Evolutionary conservation across 805 yeast genomes (phyloP).

Genomic region (Saccharomyces mikatae): DNA sequence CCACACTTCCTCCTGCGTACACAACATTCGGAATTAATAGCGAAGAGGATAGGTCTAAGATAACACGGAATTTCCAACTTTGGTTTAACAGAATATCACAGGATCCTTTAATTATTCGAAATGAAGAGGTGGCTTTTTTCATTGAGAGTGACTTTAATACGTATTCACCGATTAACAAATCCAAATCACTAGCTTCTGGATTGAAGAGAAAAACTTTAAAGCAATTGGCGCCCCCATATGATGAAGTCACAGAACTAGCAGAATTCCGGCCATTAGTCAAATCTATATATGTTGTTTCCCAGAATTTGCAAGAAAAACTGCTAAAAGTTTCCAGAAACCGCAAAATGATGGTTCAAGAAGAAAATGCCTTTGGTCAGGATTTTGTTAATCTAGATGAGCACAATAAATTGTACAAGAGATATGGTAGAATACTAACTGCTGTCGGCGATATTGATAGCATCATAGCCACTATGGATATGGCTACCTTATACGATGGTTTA

Average conservation of each 20-base stretch:
- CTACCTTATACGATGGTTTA: constrained; percentile 69
- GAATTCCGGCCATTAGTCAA: constrained; percentile 83
- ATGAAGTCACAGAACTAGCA: constrained; percentile 71
- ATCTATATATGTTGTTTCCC: constrained; percentile 53
- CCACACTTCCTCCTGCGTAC: constrained; percentile 68
- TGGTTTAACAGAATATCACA: constrained; percentile 74
- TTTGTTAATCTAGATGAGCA: constrained; percentile 25
- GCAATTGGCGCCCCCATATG: constrained; percentile 87
- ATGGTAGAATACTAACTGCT: constrained; percentile 58
- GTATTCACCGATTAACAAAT: constrained; percentile 43
- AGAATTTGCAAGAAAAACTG: constrained; percentile 44
- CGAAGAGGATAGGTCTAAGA: constrained; percentile 62
- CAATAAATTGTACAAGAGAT: constrained; percentile 57
- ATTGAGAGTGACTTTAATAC: constrained; percentile 65
- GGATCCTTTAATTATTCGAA: constrained; percentile 75
- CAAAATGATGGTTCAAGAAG: constrained; percentile 45
- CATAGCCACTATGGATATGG: constrained; percentile 62
- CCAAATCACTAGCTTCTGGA: constrained; percentile 71
- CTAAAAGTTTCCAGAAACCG: constrained; percentile 45
- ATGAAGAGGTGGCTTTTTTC: constrained; percentile 82
- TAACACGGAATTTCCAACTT: constrained; percentile 56
- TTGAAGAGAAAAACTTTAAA: constrained; percentile 81
- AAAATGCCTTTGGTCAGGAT: constrained; percentile 42
- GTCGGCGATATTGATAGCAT: constrained; percentile 72
- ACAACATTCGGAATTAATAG: constrained; percentile 80